Conservation (phyloP, 176 grass and related monocot genomes). For the Carex littledalei region DNA sequence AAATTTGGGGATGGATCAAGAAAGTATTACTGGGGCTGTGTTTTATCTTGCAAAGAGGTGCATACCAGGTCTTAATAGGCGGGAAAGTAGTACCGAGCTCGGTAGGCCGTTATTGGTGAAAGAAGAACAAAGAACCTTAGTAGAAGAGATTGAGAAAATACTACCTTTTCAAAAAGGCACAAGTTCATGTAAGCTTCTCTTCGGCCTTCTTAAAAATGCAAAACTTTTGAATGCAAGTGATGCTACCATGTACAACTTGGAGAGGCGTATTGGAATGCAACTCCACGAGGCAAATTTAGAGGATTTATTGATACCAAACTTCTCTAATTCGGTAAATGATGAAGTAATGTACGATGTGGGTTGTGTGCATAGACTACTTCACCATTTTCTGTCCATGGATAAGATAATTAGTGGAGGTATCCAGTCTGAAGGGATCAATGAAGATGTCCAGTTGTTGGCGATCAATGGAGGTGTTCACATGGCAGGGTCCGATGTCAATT, state of each 20-base stretch:
- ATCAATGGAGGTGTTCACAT: background rate
- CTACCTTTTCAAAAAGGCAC: slow-evolving; percentile 66
- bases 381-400: slow-evolving; percentile 70
- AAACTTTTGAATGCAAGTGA: slow-evolving; percentile 63
- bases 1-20: slow-evolving; percentile 51
- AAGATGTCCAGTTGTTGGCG: slow-evolving; percentile 47
- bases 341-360: slow-evolving; percentile 82
- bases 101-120: slow-evolving; percentile 43
- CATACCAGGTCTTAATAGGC: slow-evolving; percentile 71
- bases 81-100: slow-evolving; percentile 47
- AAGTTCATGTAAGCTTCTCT: slow-evolving; percentile 64
- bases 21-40: slow-evolving; percentile 59
- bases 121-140: slow-evolving; percentile 77
- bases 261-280: slow-evolving; percentile 79
- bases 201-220: slow-evolving; percentile 66
- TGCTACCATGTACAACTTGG: slow-evolving; percentile 64
- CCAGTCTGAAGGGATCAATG: slow-evolving; percentile 37
- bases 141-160: slow-evolving; percentile 79
- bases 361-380: slow-evolving; percentile 60
- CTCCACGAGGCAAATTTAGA: slow-evolving; percentile 76
- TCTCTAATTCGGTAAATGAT: slow-evolving; percentile 36
- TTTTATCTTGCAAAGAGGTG: slow-evolving; percentile 67
- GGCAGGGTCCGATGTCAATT: slow-evolving; percentile 38
- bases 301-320: slow-evolving; percentile 76
- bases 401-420: slow-evolving; percentile 51